Evolutionary conservation across 176 grass and related monocot genomes (phyloP).

Genomic region (Eragrostis curvula): DNA sequence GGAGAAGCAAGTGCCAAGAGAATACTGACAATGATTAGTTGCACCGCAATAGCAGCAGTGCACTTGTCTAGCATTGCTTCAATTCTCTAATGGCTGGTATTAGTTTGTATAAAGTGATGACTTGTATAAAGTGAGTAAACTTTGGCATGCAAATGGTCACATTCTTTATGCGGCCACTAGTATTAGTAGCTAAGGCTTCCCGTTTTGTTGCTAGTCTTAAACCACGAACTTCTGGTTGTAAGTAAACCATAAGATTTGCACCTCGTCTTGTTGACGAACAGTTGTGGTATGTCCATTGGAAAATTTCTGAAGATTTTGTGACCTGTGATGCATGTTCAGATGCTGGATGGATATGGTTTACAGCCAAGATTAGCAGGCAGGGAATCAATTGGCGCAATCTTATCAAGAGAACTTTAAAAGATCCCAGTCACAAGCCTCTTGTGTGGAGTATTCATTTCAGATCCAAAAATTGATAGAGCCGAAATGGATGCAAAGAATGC

Average conservation of each 20-base stretch:
- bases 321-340: neutral
- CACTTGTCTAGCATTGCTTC: conserved; percentile 22
- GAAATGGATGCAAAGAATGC: conserved; percentile 19
- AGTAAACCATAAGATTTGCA: neutral
- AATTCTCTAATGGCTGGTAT: conserved; percentile 26
- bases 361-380: neutral
- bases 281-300: neutral
- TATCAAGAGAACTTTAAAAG: neutral
- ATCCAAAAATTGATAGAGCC: neutral
- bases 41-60: conserved; percentile 6
- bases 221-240: conserved; percentile 21
- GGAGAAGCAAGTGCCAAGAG: conserved; percentile 34
- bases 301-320: neutral
- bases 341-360: neutral
- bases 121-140: neutral
- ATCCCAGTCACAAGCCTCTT: neutral
- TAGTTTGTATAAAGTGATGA: conserved; percentile 36
- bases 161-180: neutral
- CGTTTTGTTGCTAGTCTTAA: conserved; percentile 13
- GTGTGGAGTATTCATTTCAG: conserved; percentile 29
- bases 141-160: conserved; percentile 27
- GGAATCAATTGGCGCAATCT: neutral
- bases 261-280: neutral
- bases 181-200: neutral
- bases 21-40: conserved; percentile 32